phyloP scores from a whole-genome alignment of 305 asterid species.

The Solanum chacoense region DNA sequence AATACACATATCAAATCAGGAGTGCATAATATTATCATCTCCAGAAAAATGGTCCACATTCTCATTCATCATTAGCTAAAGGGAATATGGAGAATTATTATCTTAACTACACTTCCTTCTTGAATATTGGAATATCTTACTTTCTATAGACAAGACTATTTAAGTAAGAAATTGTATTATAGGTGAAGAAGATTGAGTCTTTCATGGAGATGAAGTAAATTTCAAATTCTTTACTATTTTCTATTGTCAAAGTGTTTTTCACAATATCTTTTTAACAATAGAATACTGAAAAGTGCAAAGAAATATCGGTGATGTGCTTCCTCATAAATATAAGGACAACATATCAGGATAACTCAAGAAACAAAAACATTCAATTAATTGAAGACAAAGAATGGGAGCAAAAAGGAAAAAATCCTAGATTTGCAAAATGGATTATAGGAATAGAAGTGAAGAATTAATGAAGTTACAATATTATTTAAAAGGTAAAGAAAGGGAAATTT shows the following conservation, averaged over 20 bases:
- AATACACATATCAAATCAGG: background rate
- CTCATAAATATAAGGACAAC: background rate
- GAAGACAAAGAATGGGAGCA: too few species aligned
- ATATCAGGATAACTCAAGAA: background rate
- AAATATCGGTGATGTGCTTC: background rate
- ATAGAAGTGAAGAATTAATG: too few species aligned
- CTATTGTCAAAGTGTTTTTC: background rate
- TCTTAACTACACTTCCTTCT: too few species aligned
- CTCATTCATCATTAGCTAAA: background rate
- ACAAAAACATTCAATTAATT: background rate
- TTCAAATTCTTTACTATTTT: background rate
- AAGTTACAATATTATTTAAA: too few species aligned
- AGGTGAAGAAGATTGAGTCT: background rate
- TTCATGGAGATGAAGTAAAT: background rate
- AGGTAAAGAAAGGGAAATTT: too few species aligned
- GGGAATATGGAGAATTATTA: background rate
- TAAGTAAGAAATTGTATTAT: background rate
- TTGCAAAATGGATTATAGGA: too few species aligned
- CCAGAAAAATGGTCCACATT: background rate
- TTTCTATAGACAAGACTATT: too few species aligned
- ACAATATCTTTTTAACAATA: background rate
- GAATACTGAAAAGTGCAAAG: background rate
- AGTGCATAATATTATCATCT: background rate
- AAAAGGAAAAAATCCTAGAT: too few species aligned
- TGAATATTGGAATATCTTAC: background rate